phyloP scores from a whole-genome alignment of 1,284 basidiomycete species.

The Tilletia setariae region DNA sequence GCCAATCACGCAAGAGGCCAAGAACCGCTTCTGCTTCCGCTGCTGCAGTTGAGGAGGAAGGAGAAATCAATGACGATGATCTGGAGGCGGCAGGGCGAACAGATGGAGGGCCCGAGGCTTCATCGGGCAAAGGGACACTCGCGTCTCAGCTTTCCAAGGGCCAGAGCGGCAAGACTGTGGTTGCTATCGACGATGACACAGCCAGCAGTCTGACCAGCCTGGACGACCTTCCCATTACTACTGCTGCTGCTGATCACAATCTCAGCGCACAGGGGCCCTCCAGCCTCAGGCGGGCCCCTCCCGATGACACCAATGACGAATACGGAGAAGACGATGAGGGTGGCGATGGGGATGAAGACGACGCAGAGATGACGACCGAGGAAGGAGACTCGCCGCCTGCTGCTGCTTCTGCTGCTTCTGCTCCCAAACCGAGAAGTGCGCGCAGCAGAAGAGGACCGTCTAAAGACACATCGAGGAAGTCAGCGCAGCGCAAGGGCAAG shows the following conservation, averaged over 20 bases:
- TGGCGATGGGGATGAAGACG: background rate
- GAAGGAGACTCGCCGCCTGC: background rate
- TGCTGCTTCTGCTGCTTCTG: too few relatives aligned
- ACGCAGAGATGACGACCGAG: background rate
- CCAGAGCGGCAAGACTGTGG: background rate
- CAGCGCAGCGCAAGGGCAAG: too few relatives aligned
- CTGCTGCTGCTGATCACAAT: too few relatives aligned
- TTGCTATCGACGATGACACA: background rate
- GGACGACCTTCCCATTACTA: background rate
- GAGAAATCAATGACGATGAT: background rate
- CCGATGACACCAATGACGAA: too few relatives aligned
- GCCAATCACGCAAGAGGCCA: background rate
- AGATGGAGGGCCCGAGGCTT: background rate
- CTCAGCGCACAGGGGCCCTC: too few relatives aligned
- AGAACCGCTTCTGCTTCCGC: background rate
- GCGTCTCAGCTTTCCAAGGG: background rate
- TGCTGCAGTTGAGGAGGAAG: background rate
- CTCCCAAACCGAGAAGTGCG: too few relatives aligned
- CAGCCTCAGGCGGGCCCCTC: too few relatives aligned
- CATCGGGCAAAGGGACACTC: too few relatives aligned
- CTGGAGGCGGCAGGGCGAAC: background rate
- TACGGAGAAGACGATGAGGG: too few relatives aligned
- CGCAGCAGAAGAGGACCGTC: too few relatives aligned
- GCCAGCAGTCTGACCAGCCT: slow-evolving; percentile 6
- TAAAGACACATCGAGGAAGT: too few relatives aligned